Evolutionary conservation across 768 basidiomycete species (phyloP).

Genomic region (Neoboletus magnificus): DNA sequence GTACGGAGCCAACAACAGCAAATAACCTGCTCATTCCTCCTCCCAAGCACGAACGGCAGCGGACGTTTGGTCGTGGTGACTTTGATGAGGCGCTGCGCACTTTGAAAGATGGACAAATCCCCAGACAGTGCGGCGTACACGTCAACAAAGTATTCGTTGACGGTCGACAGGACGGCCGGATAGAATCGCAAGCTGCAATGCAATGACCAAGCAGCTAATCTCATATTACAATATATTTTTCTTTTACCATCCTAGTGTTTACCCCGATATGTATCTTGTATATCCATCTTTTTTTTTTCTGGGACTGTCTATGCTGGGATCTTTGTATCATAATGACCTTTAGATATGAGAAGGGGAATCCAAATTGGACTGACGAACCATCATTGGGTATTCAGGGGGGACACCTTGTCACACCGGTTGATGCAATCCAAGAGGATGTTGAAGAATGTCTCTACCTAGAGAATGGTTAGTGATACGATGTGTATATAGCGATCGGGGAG

Average conservation of each 20-base stretch:
- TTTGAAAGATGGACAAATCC: constrained; percentile 56
- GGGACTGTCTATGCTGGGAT: background rate
- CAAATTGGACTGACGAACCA: background rate
- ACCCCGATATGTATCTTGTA: background rate
- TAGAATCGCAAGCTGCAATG: background rate
- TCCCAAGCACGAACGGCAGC: constrained; percentile 40
- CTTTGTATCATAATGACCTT: background rate
- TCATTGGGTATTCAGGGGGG: constrained; percentile 51
- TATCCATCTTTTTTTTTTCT: background rate
- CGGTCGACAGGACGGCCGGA: constrained; percentile 18
- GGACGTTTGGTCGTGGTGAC: constrained; percentile 70
- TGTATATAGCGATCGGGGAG: background rate
- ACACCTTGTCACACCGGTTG: constrained; percentile 51
- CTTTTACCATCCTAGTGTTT: background rate
- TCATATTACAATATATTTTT: background rate
- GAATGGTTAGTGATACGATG: constrained; percentile 1
- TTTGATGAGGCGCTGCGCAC: constrained; percentile 84
- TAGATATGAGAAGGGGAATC: background rate
- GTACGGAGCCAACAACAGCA: constrained; percentile 19
- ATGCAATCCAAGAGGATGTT: constrained; percentile 60
- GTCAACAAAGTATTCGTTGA: constrained; percentile 28
- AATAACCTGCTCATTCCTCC: constrained; percentile 37
- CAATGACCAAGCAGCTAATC: background rate
- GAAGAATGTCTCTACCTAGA: constrained; percentile 64
- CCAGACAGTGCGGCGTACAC: constrained; percentile 8